Base-by-base conservation (phyloP, 805 yeast genomes). In the Cephaloascus fragrans region DNA sequence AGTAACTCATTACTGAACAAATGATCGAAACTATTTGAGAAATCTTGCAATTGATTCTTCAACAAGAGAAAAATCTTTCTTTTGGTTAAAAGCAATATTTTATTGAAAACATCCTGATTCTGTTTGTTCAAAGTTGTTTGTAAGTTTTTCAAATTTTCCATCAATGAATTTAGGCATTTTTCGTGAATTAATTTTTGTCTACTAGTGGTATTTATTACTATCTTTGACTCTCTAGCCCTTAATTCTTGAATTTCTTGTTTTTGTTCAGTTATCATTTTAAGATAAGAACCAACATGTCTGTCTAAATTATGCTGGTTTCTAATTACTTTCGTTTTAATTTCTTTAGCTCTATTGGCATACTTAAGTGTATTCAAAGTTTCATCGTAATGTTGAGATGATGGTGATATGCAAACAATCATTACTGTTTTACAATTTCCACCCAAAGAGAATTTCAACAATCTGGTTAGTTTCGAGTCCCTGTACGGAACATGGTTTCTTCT, bases 341-440 rank as follows among this genome's bases (percentile, higher is more conserved):
- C 88, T 53, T 88, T 88, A 14, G 96, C 97, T 33, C 96, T 65
- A 53, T 87, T 79, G 0, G 97, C 97, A 57, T 89, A 90, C 54
- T 86, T 85, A 44, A 90, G 69, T 0, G 97, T 86, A 55, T 90
- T 90, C 38, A 85, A 64, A 1, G 97, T 89, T 53, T 90, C 97
- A 52, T 90, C 97, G 56, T 87, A 88, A 57, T 90, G 97, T 34
- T 67, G 70, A 23, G 84, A 75, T 42, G 88, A 83, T 0, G 97
- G 97, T 3, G 94, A 81, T 3, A 90, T 74, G 59, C 97, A 90
- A 2, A 88, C 97, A 47, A 90, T 85, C 97, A 90, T 90, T 3
- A 87, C 89, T 0, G 97, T 90, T 54, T 84, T 83, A 59, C 97
- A 90, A 53, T 87, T 86, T 0, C 97, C 97, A 3, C 96, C 96